These are phyloP conservation scores for Huiozyma naganishii DNA, from an alignment of 805 yeast genomes.

Conservation along the genomic window DNA sequence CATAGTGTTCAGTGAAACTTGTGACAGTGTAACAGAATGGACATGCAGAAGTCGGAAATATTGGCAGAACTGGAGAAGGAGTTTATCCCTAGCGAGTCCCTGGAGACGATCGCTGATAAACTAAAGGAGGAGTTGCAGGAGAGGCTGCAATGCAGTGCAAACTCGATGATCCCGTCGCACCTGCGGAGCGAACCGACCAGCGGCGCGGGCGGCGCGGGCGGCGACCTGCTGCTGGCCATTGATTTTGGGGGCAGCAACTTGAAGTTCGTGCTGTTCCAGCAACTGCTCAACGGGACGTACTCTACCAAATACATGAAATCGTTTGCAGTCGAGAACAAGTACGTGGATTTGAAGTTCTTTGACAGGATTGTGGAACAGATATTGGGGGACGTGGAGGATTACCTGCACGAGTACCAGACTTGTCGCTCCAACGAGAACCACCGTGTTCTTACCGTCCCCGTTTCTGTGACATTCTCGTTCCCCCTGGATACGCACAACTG, in stretches of 20 bases:
- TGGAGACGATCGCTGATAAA: slow-evolving; percentile 6
- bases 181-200: not conserved
- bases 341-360: slow-evolving; percentile 15
- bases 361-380: slow-evolving; percentile 12
- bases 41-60: no score
- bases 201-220: not conserved
- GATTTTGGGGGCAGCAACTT: slow-evolving; percentile 24
- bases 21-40: no score
- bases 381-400: slow-evolving; percentile 7
- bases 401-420: slow-evolving; percentile 5
- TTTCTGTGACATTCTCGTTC: slow-evolving; percentile 27
- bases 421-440: slow-evolving; percentile 6
- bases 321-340: slow-evolving; percentile 6
- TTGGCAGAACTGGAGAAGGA: no score
- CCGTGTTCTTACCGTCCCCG: slow-evolving; percentile 4
- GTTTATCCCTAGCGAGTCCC: slow-evolving; percentile 9
- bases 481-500: slow-evolving; percentile 22
- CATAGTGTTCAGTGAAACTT: no score
- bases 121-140: slow-evolving; percentile 10
- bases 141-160: slow-evolving; percentile 10
- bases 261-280: slow-evolving; percentile 15
- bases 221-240: slow-evolving; percentile 11
- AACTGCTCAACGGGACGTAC: slow-evolving; percentile 4
- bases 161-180: slow-evolving; percentile 16
- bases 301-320: slow-evolving; percentile 7